Evolutionary conservation across 257 asterid species (phyloP), one percentile per base, ranked within the genome.

Genomic region (Thymus quinquecostatus): DNA sequence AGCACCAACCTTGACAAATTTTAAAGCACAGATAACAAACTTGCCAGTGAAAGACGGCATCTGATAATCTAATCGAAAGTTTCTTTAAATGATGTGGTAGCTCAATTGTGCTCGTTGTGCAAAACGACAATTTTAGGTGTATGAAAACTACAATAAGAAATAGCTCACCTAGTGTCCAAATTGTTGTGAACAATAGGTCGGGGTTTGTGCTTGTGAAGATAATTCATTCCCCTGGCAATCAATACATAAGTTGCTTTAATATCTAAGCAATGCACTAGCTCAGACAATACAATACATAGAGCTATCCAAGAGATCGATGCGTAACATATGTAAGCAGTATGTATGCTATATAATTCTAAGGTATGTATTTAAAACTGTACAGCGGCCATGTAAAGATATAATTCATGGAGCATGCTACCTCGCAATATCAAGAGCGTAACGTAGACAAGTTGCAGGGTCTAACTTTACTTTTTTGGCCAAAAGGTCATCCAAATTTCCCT

Each of bases 121-220:
- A 10, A 53, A 27, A 28, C 10, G 32, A 6, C 9, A 4, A 29
- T 47, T 29, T 9, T 50, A 28, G 36, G 34, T 47, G 29, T 29
- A 12, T 29, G 41, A 62, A 60, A 62, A 62, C 28, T 47, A 55
- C 9, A 49, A 29, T 11, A 53, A 34, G 36, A 32, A n/a, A 28
- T 64, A 68, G 32, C 79, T 41, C 57, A 84, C 89, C 83, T 75
- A 8, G 78, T 84, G 64, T 80, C 76, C 83, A 86, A 80, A 75
- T 84, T 80, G 70, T 80, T 82, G 86, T 86, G 92, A 73, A 82
- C 89, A 43, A 86, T 86, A 73, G 92, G 89, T 45, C 62, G 74
- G 53, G 89, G 89, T 81, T 84, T 86, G 82, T 86, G 92, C 77
- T 80, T 79, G 77, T 86, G 92, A 69, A 86, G 86, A 81, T 86